Percentiles rank a stretch among this genome's conserved stretches.
Conservation (phyloP, 2,329 filamentous ascomycete species). For the Fusarium phyllophilum region DNA sequence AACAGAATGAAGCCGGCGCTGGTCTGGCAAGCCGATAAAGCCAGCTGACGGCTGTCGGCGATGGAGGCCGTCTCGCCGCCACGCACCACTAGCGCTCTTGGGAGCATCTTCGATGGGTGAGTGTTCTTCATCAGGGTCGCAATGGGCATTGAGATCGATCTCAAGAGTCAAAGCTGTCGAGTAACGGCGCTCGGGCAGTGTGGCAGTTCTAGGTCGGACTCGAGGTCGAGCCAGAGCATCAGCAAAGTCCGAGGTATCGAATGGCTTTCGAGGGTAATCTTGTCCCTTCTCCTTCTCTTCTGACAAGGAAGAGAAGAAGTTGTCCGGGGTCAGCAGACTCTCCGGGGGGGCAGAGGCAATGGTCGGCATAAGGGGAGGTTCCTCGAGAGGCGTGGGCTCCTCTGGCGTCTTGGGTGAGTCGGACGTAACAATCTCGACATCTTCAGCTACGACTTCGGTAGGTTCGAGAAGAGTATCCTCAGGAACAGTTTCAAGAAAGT, state of each 20-base stretch:
- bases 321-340: constrained; percentile 18
- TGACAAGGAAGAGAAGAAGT: constrained; percentile 15
- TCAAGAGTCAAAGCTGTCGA: constrained; percentile 43
- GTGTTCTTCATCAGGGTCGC: constrained; percentile 27
- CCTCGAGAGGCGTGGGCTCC: neutral
- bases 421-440: neutral
- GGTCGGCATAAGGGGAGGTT: constrained; percentile 16
- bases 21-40: constrained; percentile 41
- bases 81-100: constrained; percentile 35
- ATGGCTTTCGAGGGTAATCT: constrained; percentile 20
- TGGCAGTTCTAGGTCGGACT: constrained; percentile 29
- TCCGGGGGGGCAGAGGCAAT: constrained; percentile 34
- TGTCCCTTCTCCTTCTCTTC: constrained; percentile 29
- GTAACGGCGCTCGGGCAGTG: constrained; percentile 40
- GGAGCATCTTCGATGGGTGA: constrained; percentile 36
- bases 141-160: constrained; percentile 29
- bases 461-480: constrained; percentile 35
- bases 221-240: constrained; percentile 23
- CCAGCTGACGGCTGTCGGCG: constrained; percentile 42
- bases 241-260: constrained; percentile 26
- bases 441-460: constrained; percentile 3
- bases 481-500: constrained; percentile 36
- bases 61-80: constrained; percentile 20
- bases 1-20: constrained; percentile 38
- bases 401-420: constrained; percentile 1